Evolutionary conservation across 257 asterid genomes (phyloP).

Genomic region (Lithospermum erythrorhizon): DNA sequence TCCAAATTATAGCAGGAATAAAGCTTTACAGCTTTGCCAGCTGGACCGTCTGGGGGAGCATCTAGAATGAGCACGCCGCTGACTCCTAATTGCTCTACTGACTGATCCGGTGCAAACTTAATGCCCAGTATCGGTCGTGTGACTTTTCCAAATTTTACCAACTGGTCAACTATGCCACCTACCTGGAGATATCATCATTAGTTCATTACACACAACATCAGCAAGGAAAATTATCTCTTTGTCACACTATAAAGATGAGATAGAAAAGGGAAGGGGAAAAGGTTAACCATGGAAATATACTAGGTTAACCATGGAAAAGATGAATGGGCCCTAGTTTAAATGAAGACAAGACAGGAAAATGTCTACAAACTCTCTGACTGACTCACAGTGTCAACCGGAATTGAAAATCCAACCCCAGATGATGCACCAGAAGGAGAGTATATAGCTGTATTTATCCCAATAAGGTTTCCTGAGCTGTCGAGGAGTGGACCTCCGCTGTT

Average conservation of each 20-base stretch:
- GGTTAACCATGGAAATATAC: background rate
- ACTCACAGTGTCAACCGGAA: slow-evolving; percentile 98
- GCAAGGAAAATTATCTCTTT: background rate
- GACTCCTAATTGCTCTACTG: slow-evolving; percentile 95
- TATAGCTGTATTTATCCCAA: slow-evolving; percentile 97
- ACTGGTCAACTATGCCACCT: slow-evolving; percentile 87
- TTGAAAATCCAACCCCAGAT: slow-evolving; percentile 98
- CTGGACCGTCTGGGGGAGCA: slow-evolving; percentile 96
- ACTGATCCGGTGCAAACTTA: slow-evolving; percentile 95
- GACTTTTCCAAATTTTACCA: slow-evolving; percentile 89
- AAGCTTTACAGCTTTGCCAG: slow-evolving; percentile 95
- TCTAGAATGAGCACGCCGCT: slow-evolving; percentile 96
- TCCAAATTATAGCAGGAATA: background rate
- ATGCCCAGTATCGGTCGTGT: slow-evolving; percentile 92
- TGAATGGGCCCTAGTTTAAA: background rate
- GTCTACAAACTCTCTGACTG: slow-evolving; percentile 3
- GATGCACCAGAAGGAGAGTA: slow-evolving; percentile 99
- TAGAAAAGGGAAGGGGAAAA: background rate
- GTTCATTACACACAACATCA: background rate
- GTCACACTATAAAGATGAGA: no score
- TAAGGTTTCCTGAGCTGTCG: slow-evolving; percentile 90
- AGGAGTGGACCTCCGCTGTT: slow-evolving; percentile 99
- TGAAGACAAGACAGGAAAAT: background rate
- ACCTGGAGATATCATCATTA: slow-evolving; percentile 35
- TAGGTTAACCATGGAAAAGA: no score